These are phyloP conservation scores for Dipteronia sinensis DNA, from an alignment of 345 rosid genomes.

Conservation along the genomic window DNA sequence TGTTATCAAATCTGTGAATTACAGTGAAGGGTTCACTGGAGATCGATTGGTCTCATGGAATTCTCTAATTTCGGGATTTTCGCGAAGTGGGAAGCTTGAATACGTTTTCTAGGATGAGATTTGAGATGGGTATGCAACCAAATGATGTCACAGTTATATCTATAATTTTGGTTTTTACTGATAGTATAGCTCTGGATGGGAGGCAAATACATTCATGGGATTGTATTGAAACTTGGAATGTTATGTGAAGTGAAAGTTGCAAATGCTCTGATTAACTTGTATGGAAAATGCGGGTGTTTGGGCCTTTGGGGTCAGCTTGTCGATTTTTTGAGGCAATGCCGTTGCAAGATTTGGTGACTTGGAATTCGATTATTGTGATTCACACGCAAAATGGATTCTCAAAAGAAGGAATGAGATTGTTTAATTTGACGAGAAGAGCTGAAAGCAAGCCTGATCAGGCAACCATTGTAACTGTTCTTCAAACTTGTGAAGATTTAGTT, in stretches of 20 bases:
- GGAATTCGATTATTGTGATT: constrained; percentile 62
- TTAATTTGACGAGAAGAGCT: constrained; percentile 46
- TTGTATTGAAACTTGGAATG: constrained; percentile 47
- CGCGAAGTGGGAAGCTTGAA: constrained; percentile 38
- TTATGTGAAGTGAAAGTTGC: constrained; percentile 51
- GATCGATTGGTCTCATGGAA: constrained; percentile 77
- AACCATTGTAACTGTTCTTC: constrained; percentile 46
- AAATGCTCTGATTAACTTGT: constrained; percentile 57
- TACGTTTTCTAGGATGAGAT: constrained; percentile 43
- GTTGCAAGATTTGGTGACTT: constrained; percentile 51
- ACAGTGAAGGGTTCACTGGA: constrained; percentile 63
- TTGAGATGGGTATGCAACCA: constrained; percentile 38
- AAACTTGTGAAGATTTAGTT: constrained; percentile 57
- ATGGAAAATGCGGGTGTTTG: constrained; percentile 55
- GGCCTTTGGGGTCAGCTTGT: constrained; percentile 39
- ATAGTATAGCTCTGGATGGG: constrained; percentile 37
- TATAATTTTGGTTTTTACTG: constrained; percentile 53
- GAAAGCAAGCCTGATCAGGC: constrained; percentile 58
- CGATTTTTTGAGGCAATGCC: constrained; percentile 48
- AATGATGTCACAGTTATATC: constrained; percentile 57
- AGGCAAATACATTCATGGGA: constrained; percentile 58
- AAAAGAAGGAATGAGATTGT: constrained; percentile 41
- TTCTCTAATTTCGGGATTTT: constrained; percentile 57
- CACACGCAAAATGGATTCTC: constrained; percentile 40
- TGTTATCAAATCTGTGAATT: constrained; percentile 53